Evolutionary conservation across 2,329 filamentous ascomycete genomes (phyloP).

Genomic region (Xylariaceae sp.): DNA sequence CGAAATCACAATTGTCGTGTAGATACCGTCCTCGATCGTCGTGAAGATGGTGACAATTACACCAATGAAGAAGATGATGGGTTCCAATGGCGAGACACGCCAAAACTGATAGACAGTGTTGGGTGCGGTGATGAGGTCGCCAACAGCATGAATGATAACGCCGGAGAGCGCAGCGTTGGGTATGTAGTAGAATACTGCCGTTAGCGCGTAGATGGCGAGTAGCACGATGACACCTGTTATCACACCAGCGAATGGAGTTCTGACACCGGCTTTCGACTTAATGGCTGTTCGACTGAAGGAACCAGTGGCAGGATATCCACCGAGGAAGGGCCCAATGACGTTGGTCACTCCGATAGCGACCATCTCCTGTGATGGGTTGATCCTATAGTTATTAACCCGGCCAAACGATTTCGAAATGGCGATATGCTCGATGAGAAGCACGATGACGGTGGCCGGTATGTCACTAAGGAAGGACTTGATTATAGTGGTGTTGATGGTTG

Average conservation of each 20-base stretch:
- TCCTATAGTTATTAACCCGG: constrained; percentile 92
- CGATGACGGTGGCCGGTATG: constrained; percentile 85
- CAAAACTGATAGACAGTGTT: constrained; percentile 96
- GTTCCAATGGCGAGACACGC: constrained; percentile 88
- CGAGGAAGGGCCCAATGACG: constrained; percentile 87
- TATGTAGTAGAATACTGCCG: constrained; percentile 93
- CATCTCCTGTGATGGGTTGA: constrained; percentile 94
- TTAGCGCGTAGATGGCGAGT: constrained; percentile 86
- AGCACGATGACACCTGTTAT: constrained; percentile 87
- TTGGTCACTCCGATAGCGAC: constrained; percentile 93
- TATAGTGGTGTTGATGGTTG: constrained; percentile 69
- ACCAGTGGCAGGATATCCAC: constrained; percentile 89
- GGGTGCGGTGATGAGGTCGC: constrained; percentile 88
- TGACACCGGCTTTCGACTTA: constrained; percentile 94
- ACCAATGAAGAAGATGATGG: constrained; percentile 90
- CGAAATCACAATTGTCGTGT: constrained; percentile 81
- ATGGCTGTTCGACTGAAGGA: constrained; percentile 97
- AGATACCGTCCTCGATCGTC: constrained; percentile 90
- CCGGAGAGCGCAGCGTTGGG: constrained; percentile 80
- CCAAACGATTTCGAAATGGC: constrained; percentile 98
- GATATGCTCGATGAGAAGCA: constrained; percentile 96
- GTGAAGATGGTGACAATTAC: constrained; percentile 89
- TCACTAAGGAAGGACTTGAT: constrained; percentile 73
- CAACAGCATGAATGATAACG: constrained; percentile 95
- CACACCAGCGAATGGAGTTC: constrained; percentile 87